Conservation (phyloP, 495 filamentous ascomycete species). For the Aspergillus sparsus region DNA sequence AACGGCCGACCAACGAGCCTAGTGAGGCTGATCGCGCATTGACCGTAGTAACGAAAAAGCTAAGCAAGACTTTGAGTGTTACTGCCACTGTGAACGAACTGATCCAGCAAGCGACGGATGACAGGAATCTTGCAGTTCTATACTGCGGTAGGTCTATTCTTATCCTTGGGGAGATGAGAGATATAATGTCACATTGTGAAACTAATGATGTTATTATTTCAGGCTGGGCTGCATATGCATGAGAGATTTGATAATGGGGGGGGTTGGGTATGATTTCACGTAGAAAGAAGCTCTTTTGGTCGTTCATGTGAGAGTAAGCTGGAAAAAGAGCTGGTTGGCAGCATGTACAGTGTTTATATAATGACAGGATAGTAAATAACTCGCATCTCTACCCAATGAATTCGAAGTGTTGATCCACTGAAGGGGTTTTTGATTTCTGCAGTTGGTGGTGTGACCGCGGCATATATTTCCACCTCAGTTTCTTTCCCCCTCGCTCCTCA, state of each 20-base stretch:
- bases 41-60: conserved; percentile 90
- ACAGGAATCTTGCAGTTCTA: conserved; percentile 86
- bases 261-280: background rate
- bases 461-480: background rate
- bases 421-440: background rate
- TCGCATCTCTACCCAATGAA: no score
- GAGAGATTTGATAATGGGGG: background rate
- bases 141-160: conserved; percentile 69
- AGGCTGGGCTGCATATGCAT: conserved; percentile 35
- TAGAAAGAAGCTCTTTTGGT: background rate
- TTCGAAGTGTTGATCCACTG: background rate
- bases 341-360: no score
- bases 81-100: conserved; percentile 94
- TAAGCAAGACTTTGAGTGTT: conserved; percentile 90
- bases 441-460: background rate
- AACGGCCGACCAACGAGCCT: conserved; percentile 66
- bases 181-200: background rate
- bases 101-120: conserved; percentile 93
- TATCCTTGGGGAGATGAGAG: background rate
- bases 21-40: conserved; percentile 91
- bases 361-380: no score
- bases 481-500: background rate
- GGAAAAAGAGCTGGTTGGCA: no score
- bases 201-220: background rate
- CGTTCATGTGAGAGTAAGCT: background rate